phyloP scores from a whole-genome alignment of 2,329 filamentous ascomycete species.

The Aspergillus flavus region DNA sequence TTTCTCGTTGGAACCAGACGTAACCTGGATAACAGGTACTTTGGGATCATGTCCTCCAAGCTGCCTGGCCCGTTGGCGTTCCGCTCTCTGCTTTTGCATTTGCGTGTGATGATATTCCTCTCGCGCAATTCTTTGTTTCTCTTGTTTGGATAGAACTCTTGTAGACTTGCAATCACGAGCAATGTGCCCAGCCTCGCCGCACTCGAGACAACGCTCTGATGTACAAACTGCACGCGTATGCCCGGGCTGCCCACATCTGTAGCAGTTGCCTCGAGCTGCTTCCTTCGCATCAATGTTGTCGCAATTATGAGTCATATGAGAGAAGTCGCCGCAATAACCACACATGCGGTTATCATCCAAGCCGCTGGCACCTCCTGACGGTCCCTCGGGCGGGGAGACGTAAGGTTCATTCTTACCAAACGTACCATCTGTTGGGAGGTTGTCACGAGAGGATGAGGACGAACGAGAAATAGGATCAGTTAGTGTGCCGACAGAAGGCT shows the following conservation, averaged over 20 bases:
- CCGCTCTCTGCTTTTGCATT: constrained; percentile 36
- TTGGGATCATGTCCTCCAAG: constrained; percentile 49
- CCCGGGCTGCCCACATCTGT: constrained; percentile 43
- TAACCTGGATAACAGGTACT: constrained; percentile 43
- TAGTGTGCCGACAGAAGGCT: constrained; percentile 23
- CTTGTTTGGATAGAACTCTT: constrained; percentile 37
- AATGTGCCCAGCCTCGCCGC: constrained; percentile 48
- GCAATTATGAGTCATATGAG: constrained; percentile 48
- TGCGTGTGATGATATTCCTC: constrained; percentile 41
- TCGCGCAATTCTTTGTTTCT: constrained; percentile 38
- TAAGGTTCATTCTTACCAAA: constrained; percentile 31
- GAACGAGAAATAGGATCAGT: constrained; percentile 32
- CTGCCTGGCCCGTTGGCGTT: constrained; percentile 45
- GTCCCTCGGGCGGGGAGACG: constrained; percentile 33
- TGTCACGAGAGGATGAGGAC: constrained; percentile 32
- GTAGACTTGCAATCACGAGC: constrained; percentile 37
- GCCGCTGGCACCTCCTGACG: constrained; percentile 47
- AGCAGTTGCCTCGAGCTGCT: constrained; percentile 42
- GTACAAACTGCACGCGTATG: constrained; percentile 43
- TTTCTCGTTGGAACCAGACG: constrained; percentile 21
- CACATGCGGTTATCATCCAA: constrained; percentile 47
- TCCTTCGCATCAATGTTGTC: constrained; percentile 48
- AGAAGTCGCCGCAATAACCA: constrained; percentile 49
- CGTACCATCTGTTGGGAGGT: constrained; percentile 22
- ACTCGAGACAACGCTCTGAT: constrained; percentile 46